Conservation (phyloP, 2,329 filamentous ascomycete genomes). For the Arthrobotrys musiformis region DNA sequence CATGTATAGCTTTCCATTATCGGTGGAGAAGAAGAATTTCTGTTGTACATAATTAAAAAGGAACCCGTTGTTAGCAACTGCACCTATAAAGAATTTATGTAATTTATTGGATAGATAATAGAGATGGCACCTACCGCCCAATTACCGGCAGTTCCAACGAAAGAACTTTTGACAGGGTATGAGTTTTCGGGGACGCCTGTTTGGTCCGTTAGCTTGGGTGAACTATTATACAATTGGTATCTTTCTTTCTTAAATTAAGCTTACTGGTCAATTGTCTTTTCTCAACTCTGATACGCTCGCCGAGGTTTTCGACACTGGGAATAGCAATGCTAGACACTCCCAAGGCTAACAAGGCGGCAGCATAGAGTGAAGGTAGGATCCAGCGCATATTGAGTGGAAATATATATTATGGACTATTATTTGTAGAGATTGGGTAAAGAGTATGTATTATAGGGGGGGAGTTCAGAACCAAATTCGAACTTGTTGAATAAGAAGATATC, state of each 20-base stretch:
- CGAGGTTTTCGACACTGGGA: background rate
- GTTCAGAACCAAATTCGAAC: background rate
- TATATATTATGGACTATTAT: background rate
- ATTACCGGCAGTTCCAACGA: slow-evolving; percentile 16
- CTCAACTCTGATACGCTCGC: background rate
- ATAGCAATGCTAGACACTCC: background rate
- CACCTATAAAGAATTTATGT: no score
- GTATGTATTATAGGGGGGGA: background rate
- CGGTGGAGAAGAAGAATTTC: slow-evolving; percentile 47
- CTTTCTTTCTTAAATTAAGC: background rate
- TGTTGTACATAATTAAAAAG: background rate
- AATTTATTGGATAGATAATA: background rate
- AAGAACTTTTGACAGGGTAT: slow-evolving; percentile 16
- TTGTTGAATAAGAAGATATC: background rate
- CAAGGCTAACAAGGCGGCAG: slow-evolving; percentile 1
- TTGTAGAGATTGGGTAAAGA: background rate
- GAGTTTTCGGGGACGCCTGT: slow-evolving; percentile 27
- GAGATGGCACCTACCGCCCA: slow-evolving; percentile 28
- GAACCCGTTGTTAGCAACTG: background rate
- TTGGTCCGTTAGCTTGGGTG: background rate
- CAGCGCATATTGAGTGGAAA: slow-evolving; percentile 26
- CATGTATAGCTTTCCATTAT: slow-evolving; percentile 46
- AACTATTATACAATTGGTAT: background rate
- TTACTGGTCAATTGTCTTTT: slow-evolving; percentile 21
- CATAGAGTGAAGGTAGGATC: background rate